A percentile compares a stretch with the other conserved stretches of the same genome.
Evolutionary conservation across 108 stramenopile genomes (phyloP).

Genomic region (Seminavis robusta): DNA sequence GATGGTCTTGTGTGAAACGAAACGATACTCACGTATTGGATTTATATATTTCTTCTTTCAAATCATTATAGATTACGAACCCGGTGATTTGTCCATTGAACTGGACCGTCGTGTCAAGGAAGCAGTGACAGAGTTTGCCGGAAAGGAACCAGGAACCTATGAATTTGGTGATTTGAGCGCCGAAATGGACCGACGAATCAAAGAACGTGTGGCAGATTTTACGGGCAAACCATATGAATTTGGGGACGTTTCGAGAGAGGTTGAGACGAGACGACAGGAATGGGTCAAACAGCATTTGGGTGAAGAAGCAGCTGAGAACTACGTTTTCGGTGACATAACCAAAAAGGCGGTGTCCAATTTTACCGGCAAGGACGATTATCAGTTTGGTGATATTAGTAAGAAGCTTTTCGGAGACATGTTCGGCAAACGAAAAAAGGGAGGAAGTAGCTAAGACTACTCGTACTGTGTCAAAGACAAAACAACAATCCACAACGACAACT

Average conservation of each 20-base stretch:
- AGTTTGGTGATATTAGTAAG: constrained; percentile 78
- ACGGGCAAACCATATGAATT: constrained; percentile 18
- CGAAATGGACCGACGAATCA: background rate
- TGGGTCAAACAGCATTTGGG: constrained; percentile 74
- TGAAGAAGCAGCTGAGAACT: constrained; percentile 64
- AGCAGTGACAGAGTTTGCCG: constrained; percentile 61
- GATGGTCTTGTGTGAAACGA: background rate
- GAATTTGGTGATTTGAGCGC: constrained; percentile 60
- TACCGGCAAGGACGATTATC: constrained; percentile 66
- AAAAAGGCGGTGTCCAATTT: constrained; percentile 57
- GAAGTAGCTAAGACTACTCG: too few species aligned
- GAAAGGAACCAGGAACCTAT: constrained; percentile 72
- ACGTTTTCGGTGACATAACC: constrained; percentile 65
- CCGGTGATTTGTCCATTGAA: constrained; percentile 66
- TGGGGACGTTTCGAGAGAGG: constrained; percentile 25
- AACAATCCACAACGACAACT: too few species aligned
- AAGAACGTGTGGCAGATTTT: constrained; percentile 12
- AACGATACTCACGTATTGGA: too few species aligned
- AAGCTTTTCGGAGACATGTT: constrained; percentile 69
- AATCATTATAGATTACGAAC: too few species aligned
- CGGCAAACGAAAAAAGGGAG: constrained; percentile 19
- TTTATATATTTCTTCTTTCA: too few species aligned
- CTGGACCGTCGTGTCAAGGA: constrained; percentile 57
- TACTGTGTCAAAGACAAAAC: too few species aligned
- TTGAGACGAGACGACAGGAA: constrained; percentile 47